Base-by-base conservation (phyloP, 805 yeast species). In the Candida sphagnicola region DNA sequence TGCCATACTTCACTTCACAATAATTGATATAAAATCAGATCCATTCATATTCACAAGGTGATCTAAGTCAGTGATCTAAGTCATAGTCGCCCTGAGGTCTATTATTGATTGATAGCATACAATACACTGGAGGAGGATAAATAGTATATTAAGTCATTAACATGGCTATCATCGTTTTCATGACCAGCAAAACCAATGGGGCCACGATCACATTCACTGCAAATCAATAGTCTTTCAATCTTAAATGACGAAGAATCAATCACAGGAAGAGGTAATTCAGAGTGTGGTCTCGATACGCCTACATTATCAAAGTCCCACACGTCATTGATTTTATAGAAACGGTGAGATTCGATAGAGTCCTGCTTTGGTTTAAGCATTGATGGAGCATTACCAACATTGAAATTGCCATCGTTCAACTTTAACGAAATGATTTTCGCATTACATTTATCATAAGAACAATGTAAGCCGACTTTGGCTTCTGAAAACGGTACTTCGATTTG, bases 301-400 rank as follows among this genome's bases (percentile, higher is more conserved):
- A 85, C 75, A 50, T 85, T 85, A 45, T 85, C 90, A 49, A 85
- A 85, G 45, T 77, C 85, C 93, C 93, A 85, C 38, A 80, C 78
- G 49, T 82, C 86, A 2, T 60, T 50, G 1, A 82, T 62, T 19
- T 62, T 50, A 31, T 70, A 64, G 50, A 78, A 80, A 16, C 42
- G 21, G 28, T 35, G 17, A 13, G 45, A 32, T 18, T 40, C 36
- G n/a, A 32, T 29, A 8, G 38, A 15, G 12, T 32, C 34, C 25
- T 21, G 37, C 10, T 18, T 19, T 29, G 28, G 29, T 26, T 26
- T 26, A 8, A 26, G 5, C 29, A 26, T 26, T 10, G 13, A 26
- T 12, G 29, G 29, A 13, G 13, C 29, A n/a, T 26, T 13, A 5
- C 13, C 12, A 6, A 26, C 13, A 13, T 6, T 26, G 12, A 8